Base-by-base conservation (phyloP, 257 asterid species). In the Eucommia ulmoides region DNA sequence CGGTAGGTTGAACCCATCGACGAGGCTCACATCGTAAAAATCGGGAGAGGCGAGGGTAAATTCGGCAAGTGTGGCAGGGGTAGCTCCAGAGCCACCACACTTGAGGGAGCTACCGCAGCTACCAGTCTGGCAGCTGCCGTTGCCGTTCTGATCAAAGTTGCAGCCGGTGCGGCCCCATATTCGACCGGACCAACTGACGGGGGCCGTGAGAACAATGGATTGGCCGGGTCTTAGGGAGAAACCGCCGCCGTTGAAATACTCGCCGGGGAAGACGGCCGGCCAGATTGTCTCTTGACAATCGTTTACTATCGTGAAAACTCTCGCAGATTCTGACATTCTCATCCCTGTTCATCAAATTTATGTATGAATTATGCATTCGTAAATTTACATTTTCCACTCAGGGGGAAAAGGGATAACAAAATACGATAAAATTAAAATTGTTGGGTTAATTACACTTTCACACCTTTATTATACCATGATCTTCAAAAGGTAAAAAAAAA, bases 101-200 rank as follows among this genome's bases (percentile, higher is more conserved):
- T 75, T 81, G 49, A 75, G 66, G 44, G 75, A 18, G 10, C 87
- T 41, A 21, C 97, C 94, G 24, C 97, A 89, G 47, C 65, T 66
- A 16, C 91, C 97, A 1, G 85, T 89, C 26, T 74, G 78, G 58
- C 97, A 89, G 0, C 77, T 42, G 3, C 96, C 97, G 53, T 76
- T 82, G 53, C 93, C 97, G 47, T 33, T 59, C 7, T 50, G 44
- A 67, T 89, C 93, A 54, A 85, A 89, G 57, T 62, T 85, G 81
- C 97, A 89, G 10, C 88, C 94, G 11, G 96, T 76, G 54, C 97
- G 79, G 17, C 49, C 96, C 97, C 97, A 89, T 8, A 89, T 85
- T 47, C 97, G 73, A 22, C 97, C 97, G 2, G 70, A 49, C 93
- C 94, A 89, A 38, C 75, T 51, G 3, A 74, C 69, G 0, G 97